phyloP scores from a whole-genome alignment of 2,329 filamentous ascomycete species.

The Pseudogymnoascus sp. region DNA sequence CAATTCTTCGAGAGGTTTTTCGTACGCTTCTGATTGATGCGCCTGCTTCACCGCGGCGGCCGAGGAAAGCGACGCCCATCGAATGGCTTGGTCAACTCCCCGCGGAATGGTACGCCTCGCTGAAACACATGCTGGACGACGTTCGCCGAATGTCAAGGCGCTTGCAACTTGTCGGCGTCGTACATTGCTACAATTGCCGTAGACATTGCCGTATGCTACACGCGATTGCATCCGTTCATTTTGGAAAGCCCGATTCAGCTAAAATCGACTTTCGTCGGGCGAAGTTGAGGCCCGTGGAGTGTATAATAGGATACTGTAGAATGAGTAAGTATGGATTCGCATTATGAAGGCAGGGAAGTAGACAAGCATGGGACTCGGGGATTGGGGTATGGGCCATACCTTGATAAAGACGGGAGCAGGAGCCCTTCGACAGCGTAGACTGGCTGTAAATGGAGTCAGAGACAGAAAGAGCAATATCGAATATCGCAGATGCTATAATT shows the following conservation, averaged over 20 bases:
- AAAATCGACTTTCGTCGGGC: not conserved
- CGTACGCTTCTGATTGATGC: not conserved
- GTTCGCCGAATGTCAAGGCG: not conserved
- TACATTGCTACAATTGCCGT: not conserved
- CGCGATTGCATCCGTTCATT: slow-evolving; percentile 29
- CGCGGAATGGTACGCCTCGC: not conserved
- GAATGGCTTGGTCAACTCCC: not conserved
- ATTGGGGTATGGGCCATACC: not conserved
- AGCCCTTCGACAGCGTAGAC: not conserved
- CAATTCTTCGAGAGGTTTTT: not conserved
- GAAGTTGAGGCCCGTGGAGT: not conserved
- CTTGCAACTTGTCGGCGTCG: not conserved
- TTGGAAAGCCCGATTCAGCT: slow-evolving; percentile 14
- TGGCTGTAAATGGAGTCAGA: not conserved
- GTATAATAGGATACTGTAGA: not conserved
- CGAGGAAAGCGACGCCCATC: not conserved
- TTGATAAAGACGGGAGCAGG: not conserved
- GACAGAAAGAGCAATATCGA: not conserved
- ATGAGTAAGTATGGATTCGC: not conserved
- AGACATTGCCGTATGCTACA: slow-evolving; percentile 18
- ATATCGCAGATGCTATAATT: not conserved
- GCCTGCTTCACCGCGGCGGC: not conserved
- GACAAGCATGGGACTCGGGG: not conserved
- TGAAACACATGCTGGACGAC: not conserved
- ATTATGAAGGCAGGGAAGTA: not conserved